Evolutionary conservation across 2,329 filamentous ascomycete genomes (phyloP), one percentile per base, ranked within the genome.

Genomic region (Colletotrichum graminicola): DNA sequence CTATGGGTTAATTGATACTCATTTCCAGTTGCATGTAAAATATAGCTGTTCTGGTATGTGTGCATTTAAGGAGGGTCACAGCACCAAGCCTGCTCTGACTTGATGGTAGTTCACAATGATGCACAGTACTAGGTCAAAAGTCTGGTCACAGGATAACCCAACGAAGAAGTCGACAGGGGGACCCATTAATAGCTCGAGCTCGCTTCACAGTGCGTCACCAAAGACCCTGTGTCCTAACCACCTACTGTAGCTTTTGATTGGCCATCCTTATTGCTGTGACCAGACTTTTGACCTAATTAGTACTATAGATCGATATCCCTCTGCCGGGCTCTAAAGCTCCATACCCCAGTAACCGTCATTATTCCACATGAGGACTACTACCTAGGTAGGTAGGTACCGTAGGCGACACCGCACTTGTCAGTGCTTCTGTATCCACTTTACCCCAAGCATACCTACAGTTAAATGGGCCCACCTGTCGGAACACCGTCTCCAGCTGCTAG

Each of bases 391-490:
- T 39, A 41, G 14, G 14, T 29, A 29, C 29, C 29, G 29, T 41
- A 16, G 51, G 29, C 26, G 26, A 32, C 26, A 52, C 14, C 26
- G 49, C 49, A 32, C 49, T 29, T n/a, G 18, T 34, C 29, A n/a
- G 18, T 54, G 29, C 51, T 32, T 29, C 29, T 21, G 21, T 12
- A 23, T 18, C 57, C 57, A 47, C 57, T 60, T 60, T 60, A 60
- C 41, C 57, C 57, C 57, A 60, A 60, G 51, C 18, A 55, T 8
- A n/a, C n/a, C n/a, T n/a, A n/a, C 51, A 54, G 45, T 47, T 12
- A n/a, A 47, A 47, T 5, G 29, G 41, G 21, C 21, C 41, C 29
- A 23, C 21, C n/a, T 45, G 21, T 41, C 43, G 43, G 14, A 36
- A 23, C 59, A 21, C 59, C 21, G 57, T 43, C 57, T 62, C 26